Evolutionary conservation across 1,284 basidiomycete species (phyloP), one percentile per base, ranked within the genome.

Genomic region (Amylostereum chailletii): DNA sequence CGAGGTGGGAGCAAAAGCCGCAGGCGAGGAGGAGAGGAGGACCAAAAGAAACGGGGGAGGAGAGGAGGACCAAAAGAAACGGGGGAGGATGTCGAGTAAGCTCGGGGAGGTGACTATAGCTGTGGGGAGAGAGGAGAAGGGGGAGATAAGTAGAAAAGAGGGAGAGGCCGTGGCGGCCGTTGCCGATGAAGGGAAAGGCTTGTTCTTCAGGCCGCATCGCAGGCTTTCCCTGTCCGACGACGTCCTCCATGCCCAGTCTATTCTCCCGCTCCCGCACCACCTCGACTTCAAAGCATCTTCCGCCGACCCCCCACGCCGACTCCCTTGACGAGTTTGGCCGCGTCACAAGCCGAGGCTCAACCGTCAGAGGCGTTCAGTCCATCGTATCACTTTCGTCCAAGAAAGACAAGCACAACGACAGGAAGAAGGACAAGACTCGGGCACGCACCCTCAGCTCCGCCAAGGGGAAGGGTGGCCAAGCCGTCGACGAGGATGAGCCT

Each of bases 261-360:
- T 79, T 79, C 65, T 76, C 77, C 61, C 75, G 76, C 51, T 60
- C 74, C 53, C 71, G 76, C 51, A 79, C 77, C 44, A 68, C 65
- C 47, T 78, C 77, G n/a, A 72, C 70, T 1, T 65, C 72, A 72
- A 54, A 19, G 36, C 58, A 60, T 57, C 47, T 51, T 36, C 4
- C 10, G 27, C 51, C 63, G 19, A 46, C 55, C 11, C 47, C 54
- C 46, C 58, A 59, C 43, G 51, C 53, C 50, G 53, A 50, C 45
- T 38, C 54, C 46, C 63, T 59, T 55, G 84, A 87, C 69, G 85
- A 87, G 69, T 86, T 86, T 57, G 85, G 84, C 46, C 69, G 79
- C 51, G 71, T 79, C 52, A 61, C 65, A 52, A 76, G 72, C 68
- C 70, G 71, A 53, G 62, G 63, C 53, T 71, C 74, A 50, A 60